Conservation (phyloP, 2,329 filamentous ascomycete species). For the Pseudogymnoascus sp. region DNA sequence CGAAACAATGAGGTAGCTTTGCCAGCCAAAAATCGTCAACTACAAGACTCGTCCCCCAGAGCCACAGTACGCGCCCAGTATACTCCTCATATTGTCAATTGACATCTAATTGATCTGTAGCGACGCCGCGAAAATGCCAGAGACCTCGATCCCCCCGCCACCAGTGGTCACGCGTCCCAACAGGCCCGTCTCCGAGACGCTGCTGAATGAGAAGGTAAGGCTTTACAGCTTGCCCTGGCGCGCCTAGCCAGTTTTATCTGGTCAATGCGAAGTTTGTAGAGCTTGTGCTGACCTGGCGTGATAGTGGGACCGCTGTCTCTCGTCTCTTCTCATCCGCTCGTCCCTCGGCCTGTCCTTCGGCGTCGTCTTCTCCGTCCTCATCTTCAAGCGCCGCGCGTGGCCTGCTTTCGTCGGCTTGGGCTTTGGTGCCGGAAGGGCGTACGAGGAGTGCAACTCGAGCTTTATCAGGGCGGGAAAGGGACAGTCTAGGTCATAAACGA, state of each 20-base stretch:
- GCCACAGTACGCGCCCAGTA: constrained; percentile 5
- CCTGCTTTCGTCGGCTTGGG: constrained; percentile 91
- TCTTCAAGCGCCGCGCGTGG: constrained; percentile 98
- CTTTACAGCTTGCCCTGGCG: neutral
- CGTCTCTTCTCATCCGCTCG: constrained; percentile 94
- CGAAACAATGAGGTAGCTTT: constrained; percentile 11
- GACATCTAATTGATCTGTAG: neutral
- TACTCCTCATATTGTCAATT: neutral
- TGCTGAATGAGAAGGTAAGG: constrained; percentile 94
- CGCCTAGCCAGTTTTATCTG: neutral
- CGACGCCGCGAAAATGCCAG: constrained; percentile 9
- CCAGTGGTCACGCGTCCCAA: constrained; percentile 62
- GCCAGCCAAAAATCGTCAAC: constrained; percentile 9
- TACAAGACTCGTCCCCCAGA: constrained; percentile 3
- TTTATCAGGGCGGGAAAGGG: constrained; percentile 29
- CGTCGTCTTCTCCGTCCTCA: constrained; percentile 94
- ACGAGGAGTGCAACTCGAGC: constrained; percentile 83
- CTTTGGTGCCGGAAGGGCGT: constrained; percentile 92
- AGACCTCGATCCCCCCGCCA: constrained; percentile 50
- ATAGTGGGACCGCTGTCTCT: constrained; percentile 98
- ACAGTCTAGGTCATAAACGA: constrained; percentile 6
- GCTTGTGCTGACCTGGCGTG: constrained; percentile 10
- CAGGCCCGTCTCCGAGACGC: constrained; percentile 88
- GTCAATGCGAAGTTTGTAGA: neutral
- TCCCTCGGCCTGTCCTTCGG: constrained; percentile 93